Evolutionary conservation across 2,329 filamentous ascomycete genomes (phyloP).

Genomic region (Xylaria sp.): DNA sequence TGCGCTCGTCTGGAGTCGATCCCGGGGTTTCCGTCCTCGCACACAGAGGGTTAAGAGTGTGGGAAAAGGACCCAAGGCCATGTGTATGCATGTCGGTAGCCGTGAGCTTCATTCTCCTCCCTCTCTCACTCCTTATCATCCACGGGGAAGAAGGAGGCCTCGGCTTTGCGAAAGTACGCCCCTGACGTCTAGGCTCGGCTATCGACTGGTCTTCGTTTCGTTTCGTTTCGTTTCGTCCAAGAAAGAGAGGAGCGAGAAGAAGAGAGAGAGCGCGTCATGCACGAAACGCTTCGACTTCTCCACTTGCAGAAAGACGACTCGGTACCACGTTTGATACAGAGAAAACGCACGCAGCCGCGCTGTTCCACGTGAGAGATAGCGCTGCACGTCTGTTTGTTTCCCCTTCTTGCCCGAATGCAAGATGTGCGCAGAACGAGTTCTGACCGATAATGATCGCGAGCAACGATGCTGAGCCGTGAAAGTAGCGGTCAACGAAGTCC

Average conservation of each 20-base stretch:
- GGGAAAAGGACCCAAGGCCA: constrained; percentile 2
- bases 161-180: background rate
- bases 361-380: constrained; percentile 1
- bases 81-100: constrained; percentile 14
- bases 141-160: background rate
- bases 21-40: background rate
- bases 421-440: too few relatives aligned
- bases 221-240: background rate
- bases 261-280: too few relatives aligned
- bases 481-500: too few relatives aligned
- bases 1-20: background rate
- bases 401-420: background rate
- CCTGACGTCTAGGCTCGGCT: too few relatives aligned
- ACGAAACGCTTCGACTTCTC: background rate
- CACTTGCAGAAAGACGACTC: background rate
- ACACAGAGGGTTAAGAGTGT: background rate
- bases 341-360: constrained; percentile 10
- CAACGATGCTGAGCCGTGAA: too few relatives aligned
- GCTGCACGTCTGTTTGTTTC: constrained; percentile 4
- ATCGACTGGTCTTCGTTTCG: background rate
- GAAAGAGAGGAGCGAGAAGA: background rate
- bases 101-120: background rate
- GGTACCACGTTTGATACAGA: background rate
- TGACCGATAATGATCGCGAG: too few relatives aligned
- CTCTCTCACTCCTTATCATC: background rate